A percentile compares a stretch with the other conserved stretches of the same genome.
phyloP scores from a whole-genome alignment of 2,329 filamentous ascomycete genomes.

The Diaporthe capsici region DNA sequence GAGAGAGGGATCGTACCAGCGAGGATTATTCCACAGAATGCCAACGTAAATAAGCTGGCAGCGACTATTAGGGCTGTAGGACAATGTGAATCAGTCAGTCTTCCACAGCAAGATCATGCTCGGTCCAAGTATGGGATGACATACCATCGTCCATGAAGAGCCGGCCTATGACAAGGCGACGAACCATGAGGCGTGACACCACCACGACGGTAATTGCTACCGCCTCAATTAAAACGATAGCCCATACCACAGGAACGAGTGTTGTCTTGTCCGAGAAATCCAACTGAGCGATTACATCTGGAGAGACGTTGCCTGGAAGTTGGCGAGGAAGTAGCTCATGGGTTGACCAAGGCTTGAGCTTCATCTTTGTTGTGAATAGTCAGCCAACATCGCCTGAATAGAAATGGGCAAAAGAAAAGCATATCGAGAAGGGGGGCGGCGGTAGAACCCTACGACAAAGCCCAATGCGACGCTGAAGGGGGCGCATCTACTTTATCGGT shows the following conservation, averaged over 20 bases:
- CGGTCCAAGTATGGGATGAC: not conserved
- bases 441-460: not conserved
- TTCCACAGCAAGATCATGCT: not conserved
- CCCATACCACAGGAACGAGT: slow-evolving; percentile 19
- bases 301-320: slow-evolving; percentile 1
- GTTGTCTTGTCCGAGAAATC: slow-evolving; percentile 15
- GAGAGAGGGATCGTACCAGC: not conserved
- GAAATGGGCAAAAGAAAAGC: not conserved
- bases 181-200: slow-evolving; percentile 2
- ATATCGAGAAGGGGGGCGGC: not conserved
- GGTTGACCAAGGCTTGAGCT: not conserved
- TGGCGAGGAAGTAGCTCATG: not conserved
- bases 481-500: not conserved
- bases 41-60: slow-evolving; percentile 9
- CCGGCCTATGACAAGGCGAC: slow-evolving; percentile 1
- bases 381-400: not conserved
- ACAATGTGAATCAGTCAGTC: not conserved
- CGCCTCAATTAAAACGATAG: not conserved
- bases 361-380: not conserved
- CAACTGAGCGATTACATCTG: slow-evolving; percentile 9
- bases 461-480: not conserved
- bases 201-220: slow-evolving; percentile 15
- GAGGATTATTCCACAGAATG: slow-evolving; percentile 10
- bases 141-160: slow-evolving; percentile 25
- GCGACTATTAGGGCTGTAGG: slow-evolving; percentile 1